Evolutionary conservation across 2,329 filamentous ascomycete species (phyloP), one percentile per base, ranked within the genome.

Genomic region (Xylariales sp.): DNA sequence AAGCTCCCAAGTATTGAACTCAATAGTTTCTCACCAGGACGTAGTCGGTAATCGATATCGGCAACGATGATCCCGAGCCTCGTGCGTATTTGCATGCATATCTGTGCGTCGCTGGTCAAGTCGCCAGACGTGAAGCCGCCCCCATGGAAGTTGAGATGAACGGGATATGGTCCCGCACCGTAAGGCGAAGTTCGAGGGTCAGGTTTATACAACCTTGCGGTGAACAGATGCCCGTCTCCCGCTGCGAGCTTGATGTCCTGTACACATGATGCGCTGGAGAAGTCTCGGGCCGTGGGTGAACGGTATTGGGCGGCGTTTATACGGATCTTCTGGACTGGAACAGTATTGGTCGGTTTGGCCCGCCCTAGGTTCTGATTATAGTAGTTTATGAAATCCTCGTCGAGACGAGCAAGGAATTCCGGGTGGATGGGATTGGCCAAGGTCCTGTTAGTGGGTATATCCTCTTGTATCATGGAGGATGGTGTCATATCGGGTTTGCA

Each of bases 141-240:
- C 1, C 37, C 38, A 19, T 40, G 38, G 29, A 40, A 40, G 28
- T 40, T 40, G n/a, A 40, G 19, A 22, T 40, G 38, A n/a, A 40
- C 29, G 8, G 38, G 38, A 14, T 40, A 40, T 10, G 38, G 38
- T 6, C 38, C 38, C 9, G 38, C 29, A 5, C 38, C 38, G 20
- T 32, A 40, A 14, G 28, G 38, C 18, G 38, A 40, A 10, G 38
- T 24, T 3, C 38, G 28, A 31, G 38, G 29, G 18, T 40, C 38
- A 7, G 38, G 38, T 14, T 19, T 32, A 16, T 40, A 40, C 8
- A 40, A 18, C 19, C 38, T 16, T 9, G 28, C 38, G 11, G 38
- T 40, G 19, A 40, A 40, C 3, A 32, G 19, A 33, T 33, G 14
- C 19, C 38, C 38, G 15, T 40, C 38, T n/a, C 12, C 28, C 3